phyloP scores from a whole-genome alignment of 768 basidiomycete genomes.

The Filobasidium floriforme region DNA sequence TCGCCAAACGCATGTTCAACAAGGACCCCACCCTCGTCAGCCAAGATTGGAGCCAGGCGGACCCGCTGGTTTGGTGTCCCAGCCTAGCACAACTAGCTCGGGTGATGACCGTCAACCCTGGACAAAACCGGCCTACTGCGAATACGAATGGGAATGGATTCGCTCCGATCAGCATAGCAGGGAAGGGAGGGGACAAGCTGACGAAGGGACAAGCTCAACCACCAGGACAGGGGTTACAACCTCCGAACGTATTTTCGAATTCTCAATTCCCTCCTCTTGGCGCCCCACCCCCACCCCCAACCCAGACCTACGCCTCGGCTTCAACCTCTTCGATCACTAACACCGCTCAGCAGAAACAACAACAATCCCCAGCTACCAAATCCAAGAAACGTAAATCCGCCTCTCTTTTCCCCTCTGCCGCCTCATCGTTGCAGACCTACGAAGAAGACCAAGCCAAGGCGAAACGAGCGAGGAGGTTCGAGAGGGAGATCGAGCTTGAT shows the following conservation, averaged over 20 bases:
- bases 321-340: too few relatives aligned
- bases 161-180: neutral
- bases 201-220: too few relatives aligned
- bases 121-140: constrained; percentile 31
- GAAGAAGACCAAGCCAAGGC: constrained; percentile 46
- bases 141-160: constrained; percentile 11
- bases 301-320: too few relatives aligned
- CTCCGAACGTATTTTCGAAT: neutral
- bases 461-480: constrained; percentile 74
- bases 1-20: constrained; percentile 69
- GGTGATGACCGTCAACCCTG: constrained; percentile 30
- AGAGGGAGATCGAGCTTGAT: constrained; percentile 80
- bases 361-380: constrained; percentile 20
- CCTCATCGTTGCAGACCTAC: constrained; percentile 19
- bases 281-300: constrained; percentile 8
- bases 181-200: neutral
- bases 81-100: constrained; percentile 37
- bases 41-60: constrained; percentile 85
- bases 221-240: neutral
- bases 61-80: constrained; percentile 58
- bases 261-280: constrained; percentile 6
- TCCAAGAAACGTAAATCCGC: constrained; percentile 31
- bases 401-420: constrained; percentile 31
- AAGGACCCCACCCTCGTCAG: constrained; percentile 75
- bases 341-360: too few relatives aligned